These are phyloP conservation scores for Miscanthus sacchariflorus DNA, from an alignment of 202 grass and related monocot species.

Conservation along the genomic window DNA sequence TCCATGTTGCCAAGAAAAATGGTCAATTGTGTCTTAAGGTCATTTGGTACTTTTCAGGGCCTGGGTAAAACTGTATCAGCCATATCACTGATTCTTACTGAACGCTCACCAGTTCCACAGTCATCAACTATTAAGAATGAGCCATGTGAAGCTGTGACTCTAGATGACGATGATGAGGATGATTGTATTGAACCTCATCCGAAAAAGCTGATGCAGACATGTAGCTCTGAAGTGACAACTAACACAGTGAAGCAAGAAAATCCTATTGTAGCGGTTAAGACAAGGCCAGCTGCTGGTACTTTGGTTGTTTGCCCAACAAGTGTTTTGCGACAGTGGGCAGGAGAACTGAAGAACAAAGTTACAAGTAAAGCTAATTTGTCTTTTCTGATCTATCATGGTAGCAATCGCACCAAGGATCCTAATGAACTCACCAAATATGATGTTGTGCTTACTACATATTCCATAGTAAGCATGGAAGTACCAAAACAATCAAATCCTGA, in stretches of 20 bases:
- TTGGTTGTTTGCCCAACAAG: constrained; percentile 98
- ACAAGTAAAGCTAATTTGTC: constrained; percentile 86
- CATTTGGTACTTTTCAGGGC: constrained; percentile 69
- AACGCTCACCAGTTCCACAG: constrained; percentile 69
- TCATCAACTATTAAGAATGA: constrained; percentile 59
- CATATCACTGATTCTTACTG: constrained; percentile 93
- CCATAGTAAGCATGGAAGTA: constrained; percentile 98
- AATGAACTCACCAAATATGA: constrained; percentile 90
- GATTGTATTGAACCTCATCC: constrained; percentile 46
- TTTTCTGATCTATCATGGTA: constrained; percentile 93
- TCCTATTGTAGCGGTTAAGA: constrained; percentile 51
- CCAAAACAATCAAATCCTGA: constrained; percentile 92
- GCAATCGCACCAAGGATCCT: constrained; percentile 90
- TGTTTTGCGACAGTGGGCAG: constrained; percentile 96
- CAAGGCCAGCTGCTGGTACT: constrained; percentile 92
- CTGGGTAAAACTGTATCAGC: constrained; percentile 95
- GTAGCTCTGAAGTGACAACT: constrained; percentile 40
- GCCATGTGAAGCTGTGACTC: constrained; percentile 80
- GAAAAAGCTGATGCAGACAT: constrained; percentile 49
- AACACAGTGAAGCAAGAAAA: constrained; percentile 54
- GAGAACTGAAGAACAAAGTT: constrained; percentile 94
- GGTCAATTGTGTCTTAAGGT: constrained; percentile 39
- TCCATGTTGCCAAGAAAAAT: constrained; percentile 17
- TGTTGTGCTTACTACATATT: constrained; percentile 98
- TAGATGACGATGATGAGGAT: constrained; percentile 87